Evolutionary conservation across 768 basidiomycete species (phyloP), one percentile per base, ranked within the genome.

Genomic region (Lactarius tabidus): DNA sequence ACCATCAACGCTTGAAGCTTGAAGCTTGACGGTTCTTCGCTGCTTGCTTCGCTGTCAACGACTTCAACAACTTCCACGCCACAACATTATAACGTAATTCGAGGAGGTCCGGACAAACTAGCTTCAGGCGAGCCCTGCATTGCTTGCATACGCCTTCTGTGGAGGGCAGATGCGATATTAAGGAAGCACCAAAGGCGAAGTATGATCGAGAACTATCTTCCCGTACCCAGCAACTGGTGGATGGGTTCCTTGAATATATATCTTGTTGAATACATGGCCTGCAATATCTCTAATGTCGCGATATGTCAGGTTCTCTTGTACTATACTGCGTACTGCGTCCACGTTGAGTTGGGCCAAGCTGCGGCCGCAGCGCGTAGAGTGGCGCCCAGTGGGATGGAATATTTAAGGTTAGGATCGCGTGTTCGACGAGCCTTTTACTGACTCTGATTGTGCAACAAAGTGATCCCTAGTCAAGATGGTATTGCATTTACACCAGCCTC

Each of bases 401-500:
- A 23, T 6, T 33, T 55, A 10, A 31, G 57, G 57, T 59, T 43
- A 59, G 35, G 57, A 36, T 41, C 39, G 12, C 12, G 1, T 39
- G 12, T 20, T 36, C 31, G 23, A 41, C 29, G 12, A 28, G 28
- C 36, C 36, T 38, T 18, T 20, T 41, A 20, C 26, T 38, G 39
- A 26, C 57, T 1, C 18, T 17, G 9, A 28, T 36, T 36, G 20
- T 20, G 15, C 26, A 20, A 29, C 59, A 31, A 48, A 31, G 52
- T 9, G 35, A 33, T 48, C 31, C 38, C 43, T 45, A 39, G 20
- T 52, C 52, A 51, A 38, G 18, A 75, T 74, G 63, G 72, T 78
- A 73, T 12, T 48, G 20, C 12, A 39, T 66, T 29, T 57, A 52
- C 39, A 17, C 33, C 29, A 59, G n/a, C 28, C 20, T 28, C 9